phyloP scores from a whole-genome alignment of 306 rosid species.

The Lathyrus oleraceus region DNA sequence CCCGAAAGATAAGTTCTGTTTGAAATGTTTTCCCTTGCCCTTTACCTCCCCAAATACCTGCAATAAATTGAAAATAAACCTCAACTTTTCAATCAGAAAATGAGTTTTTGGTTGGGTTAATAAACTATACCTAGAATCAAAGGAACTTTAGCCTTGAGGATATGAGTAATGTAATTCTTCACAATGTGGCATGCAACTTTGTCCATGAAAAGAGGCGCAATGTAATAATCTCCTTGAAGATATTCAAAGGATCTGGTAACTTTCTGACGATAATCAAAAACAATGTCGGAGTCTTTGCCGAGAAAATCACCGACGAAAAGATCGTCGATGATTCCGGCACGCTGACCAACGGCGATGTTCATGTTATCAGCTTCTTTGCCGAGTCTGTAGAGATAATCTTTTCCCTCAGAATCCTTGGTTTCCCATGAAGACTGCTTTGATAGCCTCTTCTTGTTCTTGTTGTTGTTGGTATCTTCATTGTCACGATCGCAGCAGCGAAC shows the following conservation, averaged over 20 bases:
- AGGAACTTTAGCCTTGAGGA: conserved; percentile 79
- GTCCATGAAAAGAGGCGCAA: conserved; percentile 92
- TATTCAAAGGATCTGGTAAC: conserved; percentile 77
- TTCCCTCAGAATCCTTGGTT: conserved; percentile 71
- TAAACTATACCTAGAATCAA: conserved; percentile 72
- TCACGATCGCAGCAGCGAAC: conserved; percentile 39
- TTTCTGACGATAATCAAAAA: conserved; percentile 96
- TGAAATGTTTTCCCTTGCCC: conserved; percentile 99
- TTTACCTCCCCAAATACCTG: conserved; percentile 99
- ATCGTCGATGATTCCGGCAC: conserved; percentile 79
- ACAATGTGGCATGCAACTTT: conserved; percentile 78
- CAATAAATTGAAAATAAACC: conserved; percentile 16
- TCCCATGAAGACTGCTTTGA: conserved; percentile 93
- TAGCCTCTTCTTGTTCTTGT: conserved; percentile 48
- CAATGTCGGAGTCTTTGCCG: conserved; percentile 91
- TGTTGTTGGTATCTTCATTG: background rate
- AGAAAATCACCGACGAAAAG: conserved; percentile 85
- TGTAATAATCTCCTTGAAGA: conserved; percentile 89
- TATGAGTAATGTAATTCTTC: conserved; percentile 83
- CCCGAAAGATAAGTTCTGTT: conserved; percentile 92
- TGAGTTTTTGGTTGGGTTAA: background rate
- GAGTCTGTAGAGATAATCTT: conserved; percentile 78
- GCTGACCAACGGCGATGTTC: conserved; percentile 96
- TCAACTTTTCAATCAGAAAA: background rate
- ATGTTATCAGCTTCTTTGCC: conserved; percentile 90